Evolutionary conservation across 441 rosid genomes (phyloP), one percentile per base, ranked within the genome.

Genomic region (Brassica hybrid): DNA sequence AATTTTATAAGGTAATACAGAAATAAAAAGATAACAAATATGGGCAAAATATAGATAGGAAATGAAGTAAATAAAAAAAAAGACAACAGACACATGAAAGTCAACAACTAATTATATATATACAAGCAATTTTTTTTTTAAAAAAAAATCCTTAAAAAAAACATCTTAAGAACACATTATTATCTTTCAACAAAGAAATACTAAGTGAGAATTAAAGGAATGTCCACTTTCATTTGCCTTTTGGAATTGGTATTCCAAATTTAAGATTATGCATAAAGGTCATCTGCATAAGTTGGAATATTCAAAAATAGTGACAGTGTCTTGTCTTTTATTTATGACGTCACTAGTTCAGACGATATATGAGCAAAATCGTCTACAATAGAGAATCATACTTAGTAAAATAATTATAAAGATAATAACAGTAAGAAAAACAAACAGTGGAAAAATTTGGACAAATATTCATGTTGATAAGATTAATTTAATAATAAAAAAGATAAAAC

Each of bases 401-500:
- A 6, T 12, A n/a, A n/a, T 45, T 13, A 4, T 5, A n/a, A 50
- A 5, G 6, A 13, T 45, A 14, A 6, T 50, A 50, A 50, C n/a
- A n/a, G 56, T 6, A 50, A 48, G 56, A 48, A 56, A 8, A 18
- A 8, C 57, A 57, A 62, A 70, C 14, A 19, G 19, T 62, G 13
- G 19, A 16, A 69, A 7, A 14, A 52, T 50, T 32, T 17, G 36
- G 50, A 69, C 27, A 38, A 58, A 64, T 36, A 67, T n/a, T 62
- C 30, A 23, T 69, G n/a, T 75, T 50, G 50, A 48, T 3, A 11
- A 12, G 8, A 21, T 54, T 70, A 54, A 41, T 21, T 50, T 36
- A 71, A 25, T 43, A n/a, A n/a, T n/a, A 4, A 12, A 63, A 36
- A 75, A 68, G 16, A 77, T 66, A n/a, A 48, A 32, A 48, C 50